phyloP scores from a whole-genome alignment of 306 rosid species.

The Quercus suber region DNA sequence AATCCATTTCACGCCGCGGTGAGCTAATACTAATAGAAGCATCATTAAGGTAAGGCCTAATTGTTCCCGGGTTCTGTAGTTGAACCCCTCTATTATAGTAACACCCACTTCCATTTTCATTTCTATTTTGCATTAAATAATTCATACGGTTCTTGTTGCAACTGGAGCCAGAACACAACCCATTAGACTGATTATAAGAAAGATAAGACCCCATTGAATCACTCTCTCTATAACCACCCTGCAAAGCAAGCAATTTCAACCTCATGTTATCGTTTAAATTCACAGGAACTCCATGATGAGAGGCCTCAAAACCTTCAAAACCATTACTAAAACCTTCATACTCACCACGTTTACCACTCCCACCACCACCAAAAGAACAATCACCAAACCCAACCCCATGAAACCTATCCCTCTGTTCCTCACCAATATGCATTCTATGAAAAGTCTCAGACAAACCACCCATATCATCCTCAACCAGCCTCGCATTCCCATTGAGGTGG shows the following conservation, averaged over 20 bases:
- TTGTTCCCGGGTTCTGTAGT: constrained; percentile 15
- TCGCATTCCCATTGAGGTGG: neutral
- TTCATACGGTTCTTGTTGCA: constrained; percentile 22
- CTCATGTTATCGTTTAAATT: constrained; percentile 11
- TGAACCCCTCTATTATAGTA: constrained; percentile 19
- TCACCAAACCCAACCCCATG: constrained; percentile 18
- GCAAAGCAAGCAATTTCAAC: constrained; percentile 9
- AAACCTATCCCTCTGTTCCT: constrained; percentile 20
- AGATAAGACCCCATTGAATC: constrained; percentile 26
- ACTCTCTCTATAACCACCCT: constrained; percentile 14
- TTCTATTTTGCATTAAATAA: constrained; percentile 19
- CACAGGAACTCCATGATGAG: constrained; percentile 16
- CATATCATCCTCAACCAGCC: constrained; percentile 24
- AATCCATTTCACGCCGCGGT: constrained; percentile 21
- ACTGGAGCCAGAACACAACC: constrained; percentile 20
- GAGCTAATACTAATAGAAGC: constrained; percentile 17
- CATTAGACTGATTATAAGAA: constrained; percentile 20
- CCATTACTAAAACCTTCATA: constrained; percentile 15
- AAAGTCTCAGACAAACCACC: constrained; percentile 29
- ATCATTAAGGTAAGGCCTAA: constrained; percentile 20
- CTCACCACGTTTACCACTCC: constrained; percentile 17
- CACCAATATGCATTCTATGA: constrained; percentile 30
- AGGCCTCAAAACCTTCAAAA: constrained; percentile 17
- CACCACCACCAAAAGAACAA: constrained; percentile 16
- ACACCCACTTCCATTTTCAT: constrained; percentile 15